A percentile compares a stretch with the other conserved stretches of the same genome.
phyloP scores from a whole-genome alignment of 2,329 filamentous ascomycete genomes.

The Sporothrix schenckii region DNA sequence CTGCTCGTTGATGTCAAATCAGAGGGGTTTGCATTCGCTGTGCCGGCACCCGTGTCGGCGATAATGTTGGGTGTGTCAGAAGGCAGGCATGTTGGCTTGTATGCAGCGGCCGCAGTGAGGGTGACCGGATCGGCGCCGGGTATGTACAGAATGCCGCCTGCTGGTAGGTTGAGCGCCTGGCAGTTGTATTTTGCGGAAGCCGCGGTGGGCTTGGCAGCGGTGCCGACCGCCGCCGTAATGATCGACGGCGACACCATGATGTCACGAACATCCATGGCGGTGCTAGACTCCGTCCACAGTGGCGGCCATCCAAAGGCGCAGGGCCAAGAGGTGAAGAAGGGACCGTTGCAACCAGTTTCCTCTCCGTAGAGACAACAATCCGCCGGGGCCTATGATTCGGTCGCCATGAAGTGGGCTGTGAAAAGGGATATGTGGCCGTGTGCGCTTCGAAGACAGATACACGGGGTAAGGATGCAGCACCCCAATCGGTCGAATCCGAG shows the following conservation, averaged over 20 bases:
- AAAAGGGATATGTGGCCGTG: not conserved
- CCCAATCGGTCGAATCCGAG: not conserved
- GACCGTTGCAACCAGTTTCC: not conserved
- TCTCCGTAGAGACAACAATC: slow-evolving; percentile 22
- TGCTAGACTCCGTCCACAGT: slow-evolving; percentile 39
- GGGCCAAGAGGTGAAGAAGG: not conserved
- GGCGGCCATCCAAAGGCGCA: slow-evolving; percentile 34
- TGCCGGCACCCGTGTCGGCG: slow-evolving; percentile 36
- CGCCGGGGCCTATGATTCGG: slow-evolving; percentile 17
- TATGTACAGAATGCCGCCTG: slow-evolving; percentile 54
- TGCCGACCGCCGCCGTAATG: slow-evolving; percentile 9
- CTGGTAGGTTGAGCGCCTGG: slow-evolving; percentile 50
- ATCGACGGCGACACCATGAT: slow-evolving; percentile 32
- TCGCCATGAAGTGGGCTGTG: slow-evolving; percentile 20
- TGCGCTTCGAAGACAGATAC: not conserved
- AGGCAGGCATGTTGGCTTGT: slow-evolving; percentile 59
- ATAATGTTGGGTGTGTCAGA: slow-evolving; percentile 48
- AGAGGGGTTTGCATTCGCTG: not conserved
- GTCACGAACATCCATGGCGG: slow-evolving; percentile 30
- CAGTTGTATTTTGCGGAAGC: slow-evolving; percentile 39
- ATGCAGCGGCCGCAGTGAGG: slow-evolving; percentile 62
- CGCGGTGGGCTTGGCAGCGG: slow-evolving; percentile 11
- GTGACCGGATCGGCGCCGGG: slow-evolving; percentile 59
- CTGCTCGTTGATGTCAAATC: slow-evolving; percentile 44
- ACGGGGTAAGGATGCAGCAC: not conserved